Evolutionary conservation across 495 filamentous ascomycete species (phyloP), one percentile per base, ranked within the genome.

Genomic region (Penicillium macrosclerotiorum): DNA sequence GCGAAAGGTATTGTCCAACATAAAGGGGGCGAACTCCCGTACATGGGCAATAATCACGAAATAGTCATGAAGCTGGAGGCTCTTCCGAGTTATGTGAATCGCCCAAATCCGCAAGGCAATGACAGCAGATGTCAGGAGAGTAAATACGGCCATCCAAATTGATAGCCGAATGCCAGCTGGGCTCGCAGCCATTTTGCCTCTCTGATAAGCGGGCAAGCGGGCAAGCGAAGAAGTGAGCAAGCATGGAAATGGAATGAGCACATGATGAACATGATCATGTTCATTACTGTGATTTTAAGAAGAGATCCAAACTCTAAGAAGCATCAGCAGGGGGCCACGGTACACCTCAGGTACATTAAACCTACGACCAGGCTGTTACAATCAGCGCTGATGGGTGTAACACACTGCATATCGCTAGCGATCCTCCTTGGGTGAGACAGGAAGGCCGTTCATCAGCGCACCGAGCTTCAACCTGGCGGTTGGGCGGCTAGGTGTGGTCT

Each of bases 111-210:
- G 42, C 20, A 45, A 12, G 16, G 23, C 42, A 33, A 45, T 37
- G 22, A 45, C 42, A 5, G 33, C 33, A 19, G 23, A 36, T 17
- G 42, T 45, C 4, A 45, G 3, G 33, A 33, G 17, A 18, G 42
- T 45, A 23, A 45, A 45, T 18, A 45, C 33, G n/a, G 42, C 42
- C 33, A 45, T 45, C 42, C 42, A 45, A 23, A 45, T 45, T 8
- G 42, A 45, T 13, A 45, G 17, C 42, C 33, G 32, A 12, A 45
- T 25, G 14, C 42, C 42, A 11, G 33, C 33, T 12, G 32, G 42
- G 30, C 42, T 45, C 32, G 37, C 42, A 27, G 32, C 33, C 42
- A 45, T 45, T 8, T 24, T 36, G 42, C 6, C 8, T 5, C 9
- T 22, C n/a, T 37, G 16, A 37, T 20, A 37, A 20, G 23, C 19